Conservation (phyloP, 1,139 yeast genomes). For the Ogataea hybrid region DNA sequence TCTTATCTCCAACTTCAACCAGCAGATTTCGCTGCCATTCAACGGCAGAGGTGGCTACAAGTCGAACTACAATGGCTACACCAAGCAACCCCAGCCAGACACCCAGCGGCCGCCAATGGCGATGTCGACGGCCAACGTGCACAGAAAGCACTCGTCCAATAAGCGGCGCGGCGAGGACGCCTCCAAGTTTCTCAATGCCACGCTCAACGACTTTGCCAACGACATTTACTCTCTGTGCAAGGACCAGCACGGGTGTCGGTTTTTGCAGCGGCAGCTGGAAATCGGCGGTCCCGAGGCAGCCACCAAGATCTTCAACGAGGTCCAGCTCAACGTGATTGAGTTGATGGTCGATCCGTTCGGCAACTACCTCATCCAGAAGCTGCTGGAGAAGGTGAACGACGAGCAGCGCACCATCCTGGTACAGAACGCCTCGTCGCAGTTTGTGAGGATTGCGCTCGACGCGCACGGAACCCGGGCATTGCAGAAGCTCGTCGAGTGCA, state of each 20-base stretch:
- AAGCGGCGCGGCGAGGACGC: constrained; percentile 43
- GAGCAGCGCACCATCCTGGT: constrained; percentile 73
- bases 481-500: constrained; percentile 79
- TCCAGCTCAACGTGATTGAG: constrained; percentile 74
- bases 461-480: constrained; percentile 96
- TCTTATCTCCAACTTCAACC: constrained; percentile 9
- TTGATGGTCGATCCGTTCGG: constrained; percentile 97
- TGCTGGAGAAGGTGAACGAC: constrained; percentile 69
- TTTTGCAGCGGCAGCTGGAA: constrained; percentile 56
- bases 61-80: constrained; percentile 11
- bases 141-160: constrained; percentile 33
- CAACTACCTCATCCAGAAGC: constrained; percentile 89
- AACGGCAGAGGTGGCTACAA: constrained; percentile 4
- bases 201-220: constrained; percentile 52
- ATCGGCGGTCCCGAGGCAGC: constrained; percentile 44
- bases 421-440: constrained; percentile 67
- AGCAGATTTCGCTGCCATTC: constrained; percentile 2
- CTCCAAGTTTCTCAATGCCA: constrained; percentile 38
- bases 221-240: constrained; percentile 53
- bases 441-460: constrained; percentile 69
- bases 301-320: constrained; percentile 74
- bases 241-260: constrained; percentile 64
- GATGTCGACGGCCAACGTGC: constrained; percentile 33
- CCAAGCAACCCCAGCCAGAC: constrained; percentile 11
- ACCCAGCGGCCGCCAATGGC: constrained; percentile 14